Conservation (phyloP, 495 filamentous ascomycete species). For the Aspergillus cavernicola region DNA sequence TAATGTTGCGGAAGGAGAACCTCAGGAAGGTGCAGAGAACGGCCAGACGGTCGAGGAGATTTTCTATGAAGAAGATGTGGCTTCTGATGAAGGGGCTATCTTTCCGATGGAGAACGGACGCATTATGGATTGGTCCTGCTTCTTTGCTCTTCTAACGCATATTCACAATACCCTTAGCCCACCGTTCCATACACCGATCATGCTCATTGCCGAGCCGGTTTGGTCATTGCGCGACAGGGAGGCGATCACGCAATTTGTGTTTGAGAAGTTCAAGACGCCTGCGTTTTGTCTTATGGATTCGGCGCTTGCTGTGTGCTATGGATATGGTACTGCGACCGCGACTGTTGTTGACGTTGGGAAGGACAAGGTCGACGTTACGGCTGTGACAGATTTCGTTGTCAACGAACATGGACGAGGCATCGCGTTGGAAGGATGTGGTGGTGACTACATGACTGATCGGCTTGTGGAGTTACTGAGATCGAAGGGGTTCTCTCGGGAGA, state of each 20-base stretch:
- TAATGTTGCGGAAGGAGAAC: slow-evolving; percentile 9
- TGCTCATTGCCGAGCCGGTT: slow-evolving; percentile 78
- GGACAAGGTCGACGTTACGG: slow-evolving; percentile 87
- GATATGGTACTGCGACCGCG: slow-evolving; percentile 69
- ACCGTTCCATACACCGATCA: slow-evolving; percentile 88
- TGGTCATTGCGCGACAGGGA: slow-evolving; percentile 85
- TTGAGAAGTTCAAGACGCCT: slow-evolving; percentile 94
- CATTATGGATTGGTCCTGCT: slow-evolving; percentile 83
- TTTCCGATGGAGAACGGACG: slow-evolving; percentile 82
- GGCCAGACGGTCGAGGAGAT: slow-evolving; percentile 41
- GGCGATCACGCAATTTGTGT: slow-evolving; percentile 81
- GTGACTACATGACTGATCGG: slow-evolving; percentile 81
- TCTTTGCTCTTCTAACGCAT: slow-evolving; percentile 85
- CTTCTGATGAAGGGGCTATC: slow-evolving; percentile 83
- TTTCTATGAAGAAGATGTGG: slow-evolving; percentile 80
- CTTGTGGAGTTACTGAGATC: slow-evolving; percentile 63
- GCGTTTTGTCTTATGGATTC: slow-evolving; percentile 84
- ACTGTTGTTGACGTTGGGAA: slow-evolving; percentile 87
- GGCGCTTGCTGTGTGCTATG: slow-evolving; percentile 77
- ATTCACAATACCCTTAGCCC: slow-evolving; percentile 83
- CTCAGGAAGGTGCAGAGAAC: slow-evolving; percentile 17
- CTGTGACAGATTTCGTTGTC: slow-evolving; percentile 72
- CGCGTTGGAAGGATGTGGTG: slow-evolving; percentile 69
- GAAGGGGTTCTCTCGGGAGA: slow-evolving; percentile 73
- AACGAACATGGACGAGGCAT: slow-evolving; percentile 56